Evolutionary conservation across 2,329 filamentous ascomycete genomes (phyloP).

Genomic region (Aspergillus puulaauensis): DNA sequence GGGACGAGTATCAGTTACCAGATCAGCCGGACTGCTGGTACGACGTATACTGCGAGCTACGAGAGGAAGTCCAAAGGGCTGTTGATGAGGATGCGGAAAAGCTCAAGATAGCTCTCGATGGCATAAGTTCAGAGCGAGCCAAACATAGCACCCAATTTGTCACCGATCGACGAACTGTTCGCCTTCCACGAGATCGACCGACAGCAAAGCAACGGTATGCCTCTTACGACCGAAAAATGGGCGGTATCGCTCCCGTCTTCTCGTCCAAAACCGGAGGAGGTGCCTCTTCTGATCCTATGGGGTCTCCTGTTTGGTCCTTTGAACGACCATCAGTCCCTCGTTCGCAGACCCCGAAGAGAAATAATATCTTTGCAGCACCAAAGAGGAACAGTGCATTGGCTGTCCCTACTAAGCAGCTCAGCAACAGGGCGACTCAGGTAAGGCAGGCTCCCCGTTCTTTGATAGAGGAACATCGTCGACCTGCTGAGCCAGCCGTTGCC

Average conservation of each 20-base stretch:
- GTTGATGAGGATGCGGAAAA: constrained; percentile 59
- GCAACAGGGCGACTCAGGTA: constrained; percentile 38
- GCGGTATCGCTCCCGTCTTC: constrained; percentile 27
- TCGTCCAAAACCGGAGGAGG: constrained; percentile 7
- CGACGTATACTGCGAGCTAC: constrained; percentile 71
- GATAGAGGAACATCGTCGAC: constrained; percentile 42
- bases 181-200: constrained; percentile 31
- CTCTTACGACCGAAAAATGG: constrained; percentile 32
- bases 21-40: constrained; percentile 71
- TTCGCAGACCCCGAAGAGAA: constrained; percentile 31
- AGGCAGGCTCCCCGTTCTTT: constrained; percentile 40
- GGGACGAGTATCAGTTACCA: constrained; percentile 65
- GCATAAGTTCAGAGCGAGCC: constrained; percentile 58
- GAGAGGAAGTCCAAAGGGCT: constrained; percentile 57
- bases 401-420: constrained; percentile 43
- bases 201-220: constrained; percentile 32
- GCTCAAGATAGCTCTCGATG: constrained; percentile 58
- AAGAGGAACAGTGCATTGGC: constrained; percentile 38
- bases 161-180: constrained; percentile 35
- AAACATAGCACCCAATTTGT: constrained; percentile 60
- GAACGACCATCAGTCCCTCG: constrained; percentile 23
- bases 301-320: constrained; percentile 23
- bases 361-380: constrained; percentile 32
- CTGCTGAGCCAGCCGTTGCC: constrained; percentile 19
- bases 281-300: constrained; percentile 14